Conservation (phyloP, 1,139 yeast species). For the Candida sanyaensis region DNA sequence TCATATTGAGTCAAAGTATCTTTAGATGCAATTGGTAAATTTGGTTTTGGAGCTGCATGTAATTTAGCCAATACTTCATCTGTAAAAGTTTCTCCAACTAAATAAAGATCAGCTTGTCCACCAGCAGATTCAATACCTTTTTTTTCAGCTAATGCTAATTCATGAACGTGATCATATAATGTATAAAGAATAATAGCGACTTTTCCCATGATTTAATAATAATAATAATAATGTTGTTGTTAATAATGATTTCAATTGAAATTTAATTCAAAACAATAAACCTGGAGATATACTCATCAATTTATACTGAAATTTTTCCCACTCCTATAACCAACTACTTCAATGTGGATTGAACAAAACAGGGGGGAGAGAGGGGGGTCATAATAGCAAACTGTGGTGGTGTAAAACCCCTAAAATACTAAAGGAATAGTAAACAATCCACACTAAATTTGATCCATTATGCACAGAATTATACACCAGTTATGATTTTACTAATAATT, state of each 20-base stretch:
- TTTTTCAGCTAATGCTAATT: slow-evolving; percentile 36
- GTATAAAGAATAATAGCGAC: slow-evolving; percentile 40
- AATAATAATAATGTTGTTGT: neutral
- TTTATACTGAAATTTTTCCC: neutral
- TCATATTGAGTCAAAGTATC: slow-evolving; percentile 36
- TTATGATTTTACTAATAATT: too few species aligned
- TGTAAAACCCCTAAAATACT: too few species aligned
- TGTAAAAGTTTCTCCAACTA: slow-evolving; percentile 38
- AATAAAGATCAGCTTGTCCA: slow-evolving; percentile 38
- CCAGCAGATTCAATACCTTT: slow-evolving; percentile 41
- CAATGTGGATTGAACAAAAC: too few species aligned
- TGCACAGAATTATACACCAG: too few species aligned
- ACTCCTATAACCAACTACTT: too few species aligned
- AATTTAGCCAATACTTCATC: slow-evolving; percentile 28
- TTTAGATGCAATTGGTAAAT: slow-evolving; percentile 32
- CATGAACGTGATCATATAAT: slow-evolving; percentile 37
- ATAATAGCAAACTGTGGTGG: too few species aligned
- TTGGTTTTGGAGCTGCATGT: slow-evolving; percentile 33
- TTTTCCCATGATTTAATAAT: slow-evolving; percentile 18
- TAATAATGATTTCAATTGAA: too few species aligned
- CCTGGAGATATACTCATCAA: neutral
- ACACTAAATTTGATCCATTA: too few species aligned
- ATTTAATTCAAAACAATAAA: neutral
- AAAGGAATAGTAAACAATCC: too few species aligned
- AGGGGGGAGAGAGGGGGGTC: too few species aligned